Percentiles rank a stretch among this genome's conserved stretches.
Conservation (phyloP, 169 alveolate genomes). For the Plasmodium gonderi region DNA sequence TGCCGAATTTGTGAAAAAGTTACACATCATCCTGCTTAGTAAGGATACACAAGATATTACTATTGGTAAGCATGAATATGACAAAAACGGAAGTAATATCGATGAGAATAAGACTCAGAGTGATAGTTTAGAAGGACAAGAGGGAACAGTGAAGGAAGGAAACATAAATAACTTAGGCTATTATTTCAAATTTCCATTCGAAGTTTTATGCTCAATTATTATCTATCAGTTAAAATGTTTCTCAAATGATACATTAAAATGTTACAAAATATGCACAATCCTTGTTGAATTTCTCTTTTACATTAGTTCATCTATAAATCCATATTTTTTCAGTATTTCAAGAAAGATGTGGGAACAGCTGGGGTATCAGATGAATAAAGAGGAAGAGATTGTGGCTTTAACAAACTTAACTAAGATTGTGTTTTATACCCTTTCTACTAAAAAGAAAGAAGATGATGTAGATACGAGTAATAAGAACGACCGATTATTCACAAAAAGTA, state of each 20-base stretch:
- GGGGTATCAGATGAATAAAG: slow-evolving; percentile 11
- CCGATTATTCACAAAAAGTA: background rate
- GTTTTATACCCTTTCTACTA: slow-evolving; percentile 16
- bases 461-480: background rate
- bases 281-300: slow-evolving; percentile 43
- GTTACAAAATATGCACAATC: slow-evolving; percentile 24
- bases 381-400: background rate
- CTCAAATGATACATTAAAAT: slow-evolving; percentile 13
- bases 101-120: background rate
- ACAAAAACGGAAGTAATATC: background rate
- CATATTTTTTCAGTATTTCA: slow-evolving; percentile 42
- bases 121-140: background rate
- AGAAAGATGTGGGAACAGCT: slow-evolving; percentile 26
- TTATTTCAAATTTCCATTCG: slow-evolving; percentile 50
- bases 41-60: background rate
- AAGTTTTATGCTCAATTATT: slow-evolving; percentile 6
- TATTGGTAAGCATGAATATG: background rate
- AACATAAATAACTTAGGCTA: background rate
- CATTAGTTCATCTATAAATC: slow-evolving; percentile 53
- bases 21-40: background rate
- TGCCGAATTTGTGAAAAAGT: slow-evolving; percentile 38
- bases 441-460: background rate
- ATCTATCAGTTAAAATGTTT: slow-evolving; percentile 51
- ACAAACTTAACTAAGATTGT: slow-evolving; percentile 12
- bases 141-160: background rate